phyloP scores from a whole-genome alignment of 495 filamentous ascomycete species.

The Peziza echinospora region DNA sequence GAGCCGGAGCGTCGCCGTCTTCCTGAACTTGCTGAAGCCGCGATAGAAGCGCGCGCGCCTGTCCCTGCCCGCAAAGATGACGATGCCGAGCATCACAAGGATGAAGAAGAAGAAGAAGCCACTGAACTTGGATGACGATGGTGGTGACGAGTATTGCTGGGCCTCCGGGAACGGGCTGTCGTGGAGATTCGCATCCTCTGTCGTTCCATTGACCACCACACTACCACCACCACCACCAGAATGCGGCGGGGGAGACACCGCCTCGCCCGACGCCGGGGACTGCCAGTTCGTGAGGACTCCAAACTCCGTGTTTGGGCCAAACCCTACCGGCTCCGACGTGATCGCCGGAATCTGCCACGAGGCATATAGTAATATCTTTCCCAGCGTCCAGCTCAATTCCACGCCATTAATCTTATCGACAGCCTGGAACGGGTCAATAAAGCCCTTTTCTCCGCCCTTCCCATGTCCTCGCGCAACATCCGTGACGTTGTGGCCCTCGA shows the following conservation, averaged over 20 bases:
- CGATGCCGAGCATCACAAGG: conserved; percentile 42
- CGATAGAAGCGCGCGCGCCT: conserved; percentile 44
- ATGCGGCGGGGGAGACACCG: too few relatives aligned
- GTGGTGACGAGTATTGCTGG: too few relatives aligned
- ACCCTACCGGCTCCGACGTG: conserved; percentile 52
- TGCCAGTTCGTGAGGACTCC: too few relatives aligned
- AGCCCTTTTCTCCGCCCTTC: conserved; percentile 55
- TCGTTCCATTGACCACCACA: too few relatives aligned
- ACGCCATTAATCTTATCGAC: conserved; percentile 79
- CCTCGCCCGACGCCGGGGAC: too few relatives aligned
- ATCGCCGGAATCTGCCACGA: conserved; percentile 50
- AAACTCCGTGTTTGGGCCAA: conserved; percentile 54
- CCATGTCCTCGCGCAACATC: conserved; percentile 27
- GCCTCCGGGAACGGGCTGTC: too few relatives aligned
- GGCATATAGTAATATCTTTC: conserved; percentile 94
- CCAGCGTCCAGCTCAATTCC: conserved; percentile 96
- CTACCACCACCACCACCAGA: too few relatives aligned
- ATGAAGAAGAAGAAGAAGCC: too few relatives aligned
- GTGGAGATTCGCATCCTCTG: too few relatives aligned
- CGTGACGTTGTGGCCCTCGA: conserved; percentile 23
- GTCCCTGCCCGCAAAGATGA: conserved; percentile 49
- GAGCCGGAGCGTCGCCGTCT: conserved; percentile 4
- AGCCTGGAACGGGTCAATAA: conserved; percentile 71
- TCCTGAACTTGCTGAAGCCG: conserved; percentile 32
- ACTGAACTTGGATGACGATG: too few relatives aligned